Conservation (phyloP, 2,329 filamentous ascomycete genomes). For the Leptographium radiaticola region DNA sequence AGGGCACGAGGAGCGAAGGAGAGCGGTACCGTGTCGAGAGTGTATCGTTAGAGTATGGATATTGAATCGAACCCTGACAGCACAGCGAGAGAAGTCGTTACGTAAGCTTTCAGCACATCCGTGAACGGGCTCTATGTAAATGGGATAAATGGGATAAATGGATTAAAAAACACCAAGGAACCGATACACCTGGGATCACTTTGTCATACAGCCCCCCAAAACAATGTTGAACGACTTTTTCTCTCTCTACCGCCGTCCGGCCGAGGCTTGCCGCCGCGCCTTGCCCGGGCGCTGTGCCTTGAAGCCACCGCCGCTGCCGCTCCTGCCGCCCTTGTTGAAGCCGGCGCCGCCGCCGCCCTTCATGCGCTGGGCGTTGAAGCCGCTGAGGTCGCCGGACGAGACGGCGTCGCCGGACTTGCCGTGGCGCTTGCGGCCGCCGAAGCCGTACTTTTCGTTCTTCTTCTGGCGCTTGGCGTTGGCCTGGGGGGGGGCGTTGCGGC, state of each 20-base stretch:
- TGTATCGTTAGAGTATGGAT: not conserved
- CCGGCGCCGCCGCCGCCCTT: slow-evolving; percentile 41
- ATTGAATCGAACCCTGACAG: not conserved
- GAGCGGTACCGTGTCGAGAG: not conserved
- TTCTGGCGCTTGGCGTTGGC: slow-evolving; percentile 68
- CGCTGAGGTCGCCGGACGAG: slow-evolving; percentile 67
- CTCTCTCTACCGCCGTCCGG: slow-evolving; percentile 17
- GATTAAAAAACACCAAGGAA: no score
- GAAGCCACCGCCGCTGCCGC: slow-evolving; percentile 12
- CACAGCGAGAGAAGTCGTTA: no score
- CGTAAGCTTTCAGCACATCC: no score
- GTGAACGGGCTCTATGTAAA: not conserved
- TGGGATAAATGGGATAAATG: not conserved
- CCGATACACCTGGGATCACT: no score
- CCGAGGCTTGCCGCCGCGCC: slow-evolving; percentile 33
- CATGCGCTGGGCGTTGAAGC: slow-evolving; percentile 77
- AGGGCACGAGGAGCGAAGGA: no score
- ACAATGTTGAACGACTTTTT: not conserved
- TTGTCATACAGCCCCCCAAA: no score
- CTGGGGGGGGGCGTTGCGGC: slow-evolving; percentile 16
- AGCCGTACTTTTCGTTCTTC: slow-evolving; percentile 91
- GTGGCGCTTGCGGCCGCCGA: slow-evolving; percentile 89
- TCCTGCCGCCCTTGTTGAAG: no score
- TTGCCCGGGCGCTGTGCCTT: slow-evolving; percentile 23
- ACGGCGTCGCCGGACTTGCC: slow-evolving; percentile 80